Conservation (phyloP, 208 protist species). For the Ichthyophonus hoferi region DNA sequence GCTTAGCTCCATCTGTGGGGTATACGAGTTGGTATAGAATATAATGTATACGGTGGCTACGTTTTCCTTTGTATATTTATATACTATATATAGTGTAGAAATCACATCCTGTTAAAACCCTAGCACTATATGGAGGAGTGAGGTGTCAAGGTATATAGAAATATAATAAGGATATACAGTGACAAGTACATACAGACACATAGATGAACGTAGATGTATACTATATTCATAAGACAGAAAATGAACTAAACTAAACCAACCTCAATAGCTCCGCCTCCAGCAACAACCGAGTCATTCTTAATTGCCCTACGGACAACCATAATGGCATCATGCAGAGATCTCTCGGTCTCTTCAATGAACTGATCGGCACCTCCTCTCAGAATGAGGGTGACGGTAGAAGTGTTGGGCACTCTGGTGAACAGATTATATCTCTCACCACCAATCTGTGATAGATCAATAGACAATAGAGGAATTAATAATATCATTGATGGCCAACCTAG, state of each 20-base stretch:
- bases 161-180: no score
- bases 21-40: no score
- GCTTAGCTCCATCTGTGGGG: constrained; percentile 93
- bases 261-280: constrained; percentile 98
- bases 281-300: constrained; percentile 93
- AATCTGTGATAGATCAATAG: no score
- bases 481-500: no score
- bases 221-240: neutral
- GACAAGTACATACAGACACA: constrained; percentile 5
- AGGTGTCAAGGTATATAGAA: no score
- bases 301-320: constrained; percentile 96
- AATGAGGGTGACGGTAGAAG: constrained; percentile 72
- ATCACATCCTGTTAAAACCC: no score
- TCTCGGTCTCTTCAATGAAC: constrained; percentile 80
- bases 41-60: no score
- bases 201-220: neutral
- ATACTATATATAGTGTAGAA: no score
- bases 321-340: constrained; percentile 99
- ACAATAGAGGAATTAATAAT: no score
- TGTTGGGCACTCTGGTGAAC: constrained; percentile 91
- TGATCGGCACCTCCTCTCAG: constrained; percentile 77
- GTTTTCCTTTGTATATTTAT: no score
- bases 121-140: no score
- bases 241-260: neutral
- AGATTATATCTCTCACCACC: constrained; percentile 88